Conservation (phyloP, 1,284 basidiomycete species). For the Ustilago nuda region DNA sequence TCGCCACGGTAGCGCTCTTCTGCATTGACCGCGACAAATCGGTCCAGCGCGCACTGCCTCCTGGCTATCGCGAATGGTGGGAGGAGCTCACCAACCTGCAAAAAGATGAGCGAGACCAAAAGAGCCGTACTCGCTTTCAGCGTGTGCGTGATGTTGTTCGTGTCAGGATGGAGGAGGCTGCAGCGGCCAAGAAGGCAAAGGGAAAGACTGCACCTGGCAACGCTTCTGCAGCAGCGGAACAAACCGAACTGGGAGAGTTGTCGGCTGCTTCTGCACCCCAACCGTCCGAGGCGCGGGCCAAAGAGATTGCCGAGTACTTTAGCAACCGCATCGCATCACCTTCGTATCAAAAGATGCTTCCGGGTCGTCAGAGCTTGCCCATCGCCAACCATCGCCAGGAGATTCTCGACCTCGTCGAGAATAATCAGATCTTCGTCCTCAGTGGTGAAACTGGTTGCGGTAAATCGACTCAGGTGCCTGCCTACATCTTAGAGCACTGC, state of each 20-base stretch:
- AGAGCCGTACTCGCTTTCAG: conserved; percentile 74
- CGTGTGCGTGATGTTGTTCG: conserved; percentile 76
- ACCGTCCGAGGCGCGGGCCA: conserved; percentile 37
- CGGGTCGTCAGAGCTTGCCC: conserved; percentile 81
- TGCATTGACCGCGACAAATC: conserved; percentile 71
- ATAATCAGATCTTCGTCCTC: conserved; percentile 88
- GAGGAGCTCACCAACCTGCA: conserved; percentile 82
- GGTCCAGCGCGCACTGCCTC: conserved; percentile 74
- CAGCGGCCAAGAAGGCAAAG: conserved; percentile 46
- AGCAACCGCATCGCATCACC: conserved; percentile 32
- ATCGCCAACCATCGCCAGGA: conserved; percentile 85
- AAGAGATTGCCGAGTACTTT: conserved; percentile 45
- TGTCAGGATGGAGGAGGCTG: conserved; percentile 72
- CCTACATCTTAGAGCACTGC: conserved; percentile 92
- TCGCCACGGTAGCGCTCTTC: conserved; percentile 84
- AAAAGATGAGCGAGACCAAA: conserved; percentile 76
- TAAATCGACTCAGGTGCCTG: conserved; percentile 96
- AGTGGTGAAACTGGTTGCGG: conserved; percentile 99
- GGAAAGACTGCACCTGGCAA: conserved; percentile 23
- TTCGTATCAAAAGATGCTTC: conserved; percentile 86
- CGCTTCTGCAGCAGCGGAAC: conserved; percentile 25
- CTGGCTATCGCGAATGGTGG: conserved; percentile 89
- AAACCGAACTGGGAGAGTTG: conserved; percentile 49
- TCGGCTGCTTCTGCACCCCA: conserved; percentile 40
- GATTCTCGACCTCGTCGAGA: conserved; percentile 80